Evolutionary conservation across 306 rosid species (phyloP), one percentile per base, ranked within the genome.

Genomic region (Prosopis cineraria): DNA sequence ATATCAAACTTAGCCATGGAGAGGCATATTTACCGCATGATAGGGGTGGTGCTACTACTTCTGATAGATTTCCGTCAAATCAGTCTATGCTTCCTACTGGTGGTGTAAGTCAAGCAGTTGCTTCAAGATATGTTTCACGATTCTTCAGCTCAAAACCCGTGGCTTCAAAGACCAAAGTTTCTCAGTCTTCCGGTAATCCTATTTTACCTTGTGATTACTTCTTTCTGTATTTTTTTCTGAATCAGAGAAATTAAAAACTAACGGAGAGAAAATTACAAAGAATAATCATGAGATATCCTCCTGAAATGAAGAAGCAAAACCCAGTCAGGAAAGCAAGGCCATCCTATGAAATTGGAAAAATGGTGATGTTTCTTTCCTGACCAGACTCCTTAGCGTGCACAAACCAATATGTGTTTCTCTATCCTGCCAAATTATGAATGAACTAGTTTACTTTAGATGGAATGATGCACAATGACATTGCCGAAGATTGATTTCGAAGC

Each of bases 11-110:
- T 84, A 90, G 98, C 88, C 96, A 87, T 5, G 98, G 98, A 79
- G 98, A 94, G 85, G 98, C 98, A 84, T 94, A 94, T 88, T 84
- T 94, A 68, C 98, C 98, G 12, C 98, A 94, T 52, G 98, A 94
- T 76, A 91, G 86, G 90, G 97, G 98, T 63, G 80, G 88, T 81
- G 91, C 88, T 79, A 84, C 90, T 82, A 78, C 93, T 73, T 82
- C 91, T 76, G 84, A 82, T 84, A 87, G 92, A 91, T 89, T 90
- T 84, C 85, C 87, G 45, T 76, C 94, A 43, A 84, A 85, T 84
- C 93, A 91, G 74, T 80, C 89, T 44, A 80, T 78, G 87, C 86
- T 80, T 79, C 92, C 90, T 56, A 68, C 86, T 77, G 90, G 84
- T 70, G 88, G 90, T 66, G 83, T 86, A 19, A 89, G 87, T 86